Conservation (phyloP, 83 land plant genomes). For the Picea mariana region DNA sequence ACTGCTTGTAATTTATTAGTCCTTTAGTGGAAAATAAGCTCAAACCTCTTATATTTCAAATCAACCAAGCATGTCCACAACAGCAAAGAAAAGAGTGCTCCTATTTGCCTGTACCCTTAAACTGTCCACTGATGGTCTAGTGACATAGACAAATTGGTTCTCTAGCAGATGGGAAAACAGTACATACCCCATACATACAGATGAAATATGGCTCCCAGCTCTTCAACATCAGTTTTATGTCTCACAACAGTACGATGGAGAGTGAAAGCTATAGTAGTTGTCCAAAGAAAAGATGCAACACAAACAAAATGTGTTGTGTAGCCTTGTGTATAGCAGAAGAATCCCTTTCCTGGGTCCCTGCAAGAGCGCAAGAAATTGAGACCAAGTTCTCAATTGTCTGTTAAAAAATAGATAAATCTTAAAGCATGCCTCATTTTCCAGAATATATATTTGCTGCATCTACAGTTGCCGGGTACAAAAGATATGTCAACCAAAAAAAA, state of each 20-base stretch:
- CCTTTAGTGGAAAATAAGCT: not conserved
- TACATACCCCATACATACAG: constrained; percentile 96
- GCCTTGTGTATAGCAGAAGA: constrained; percentile 86
- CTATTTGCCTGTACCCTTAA: not conserved
- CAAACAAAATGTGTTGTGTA: constrained; percentile 95
- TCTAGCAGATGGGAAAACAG: not conserved
- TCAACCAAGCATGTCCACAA: too few relatives aligned
- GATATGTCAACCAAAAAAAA: too few relatives aligned
- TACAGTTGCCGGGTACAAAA: not conserved
- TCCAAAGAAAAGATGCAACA: constrained; percentile 97
- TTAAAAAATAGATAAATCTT: not conserved
- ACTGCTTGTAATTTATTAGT: not conserved
- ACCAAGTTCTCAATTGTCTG: not conserved
- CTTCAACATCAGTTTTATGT: constrained; percentile 97
- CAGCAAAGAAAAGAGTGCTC: not conserved
- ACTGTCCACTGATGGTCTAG: not conserved
- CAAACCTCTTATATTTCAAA: not conserved
- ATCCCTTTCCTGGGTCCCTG: constrained; percentile 89
- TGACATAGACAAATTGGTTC: constrained; percentile 11
- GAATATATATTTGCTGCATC: not conserved
- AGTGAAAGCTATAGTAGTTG: constrained; percentile 94
- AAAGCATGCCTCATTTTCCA: not conserved
- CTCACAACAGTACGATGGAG: constrained; percentile 95
- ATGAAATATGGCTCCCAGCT: constrained; percentile 85
- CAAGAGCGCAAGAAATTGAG: constrained; percentile 21